A percentile compares a stretch with the other conserved stretches of the same genome.
phyloP scores from a whole-genome alignment of 2,329 filamentous ascomycete species.

The Cryphonectria japonica region DNA sequence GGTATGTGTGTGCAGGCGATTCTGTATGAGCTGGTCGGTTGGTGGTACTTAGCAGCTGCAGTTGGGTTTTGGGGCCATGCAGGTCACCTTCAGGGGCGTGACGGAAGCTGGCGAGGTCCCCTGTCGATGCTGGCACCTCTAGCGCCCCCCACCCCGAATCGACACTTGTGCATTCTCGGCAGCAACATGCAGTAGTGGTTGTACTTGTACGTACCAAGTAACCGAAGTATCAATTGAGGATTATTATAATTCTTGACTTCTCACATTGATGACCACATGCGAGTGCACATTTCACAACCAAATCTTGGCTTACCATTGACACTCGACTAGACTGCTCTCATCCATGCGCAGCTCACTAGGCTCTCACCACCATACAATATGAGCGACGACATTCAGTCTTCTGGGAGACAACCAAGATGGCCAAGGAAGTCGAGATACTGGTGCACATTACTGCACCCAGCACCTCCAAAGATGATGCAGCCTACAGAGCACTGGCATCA shows the following conservation, averaged over 20 bases:
- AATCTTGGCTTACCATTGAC: background rate
- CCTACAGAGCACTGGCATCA: conserved; percentile 53
- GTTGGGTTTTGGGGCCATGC: conserved; percentile 1
- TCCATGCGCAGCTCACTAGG: background rate
- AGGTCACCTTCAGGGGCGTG: background rate
- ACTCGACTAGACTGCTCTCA: background rate
- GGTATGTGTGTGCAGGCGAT: background rate
- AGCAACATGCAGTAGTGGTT: background rate
- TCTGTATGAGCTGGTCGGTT: background rate
- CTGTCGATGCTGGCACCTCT: background rate
- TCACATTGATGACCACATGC: background rate
- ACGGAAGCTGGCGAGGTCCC: background rate
- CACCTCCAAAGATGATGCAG: conserved; percentile 50
- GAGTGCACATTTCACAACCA: background rate
- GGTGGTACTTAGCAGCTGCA: background rate
- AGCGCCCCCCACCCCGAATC: background rate
- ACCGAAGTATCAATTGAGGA: too few species aligned
- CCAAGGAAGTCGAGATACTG: conserved; percentile 54
- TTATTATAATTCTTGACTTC: background rate
- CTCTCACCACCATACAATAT: background rate
- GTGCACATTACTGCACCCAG: conserved; percentile 59
- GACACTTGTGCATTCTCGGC: background rate
- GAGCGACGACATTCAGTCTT: background rate
- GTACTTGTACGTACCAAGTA: background rate
- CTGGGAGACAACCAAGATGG: conserved; percentile 26